A percentile compares a stretch with the other conserved stretches of the same genome.
Conservation (phyloP, 2,329 filamentous ascomycete genomes). For the Mycogone perniciosa region DNA sequence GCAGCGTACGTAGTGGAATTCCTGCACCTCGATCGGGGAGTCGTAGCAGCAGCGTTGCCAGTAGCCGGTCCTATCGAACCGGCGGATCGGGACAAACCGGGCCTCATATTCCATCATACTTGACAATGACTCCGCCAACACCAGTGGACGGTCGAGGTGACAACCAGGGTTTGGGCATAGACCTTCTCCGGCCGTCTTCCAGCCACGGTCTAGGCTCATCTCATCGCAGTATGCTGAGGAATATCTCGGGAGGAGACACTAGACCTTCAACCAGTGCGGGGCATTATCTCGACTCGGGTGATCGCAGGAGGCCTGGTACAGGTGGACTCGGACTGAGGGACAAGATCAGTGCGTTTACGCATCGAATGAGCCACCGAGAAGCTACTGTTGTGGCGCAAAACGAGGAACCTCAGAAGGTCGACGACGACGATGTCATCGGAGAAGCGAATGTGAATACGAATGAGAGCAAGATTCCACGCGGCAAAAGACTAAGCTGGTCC, state of each 20-base stretch:
- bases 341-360: constrained; percentile 30
- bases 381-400: constrained; percentile 4
- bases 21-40: constrained; percentile 40
- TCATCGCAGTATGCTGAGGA: constrained; percentile 15
- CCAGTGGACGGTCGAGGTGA: constrained; percentile 27
- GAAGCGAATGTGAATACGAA: not conserved
- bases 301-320: constrained; percentile 24
- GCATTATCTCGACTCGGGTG: constrained; percentile 16
- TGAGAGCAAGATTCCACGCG: not conserved
- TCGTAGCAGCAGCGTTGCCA: constrained; percentile 48
- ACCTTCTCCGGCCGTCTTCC: constrained; percentile 27
- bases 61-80: constrained; percentile 36
- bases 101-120: constrained; percentile 32
- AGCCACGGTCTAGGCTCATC: constrained; percentile 23
- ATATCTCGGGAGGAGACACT: constrained; percentile 15
- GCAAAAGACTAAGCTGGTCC: constrained; percentile 9
- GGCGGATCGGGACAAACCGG: constrained; percentile 23
- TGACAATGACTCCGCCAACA: constrained; percentile 44
- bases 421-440: constrained; percentile 1
- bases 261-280: constrained; percentile 30
- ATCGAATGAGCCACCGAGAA: constrained; percentile 22
- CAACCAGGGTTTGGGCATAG: constrained; percentile 22
- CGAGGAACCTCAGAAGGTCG: constrained; percentile 4
- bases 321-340: constrained; percentile 30
- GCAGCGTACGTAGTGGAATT: constrained; percentile 43